Evolutionary conservation across 2,329 filamentous ascomycete genomes (phyloP), one percentile per base, ranked within the genome.

Genomic region (Trichocomaceae sp.): DNA sequence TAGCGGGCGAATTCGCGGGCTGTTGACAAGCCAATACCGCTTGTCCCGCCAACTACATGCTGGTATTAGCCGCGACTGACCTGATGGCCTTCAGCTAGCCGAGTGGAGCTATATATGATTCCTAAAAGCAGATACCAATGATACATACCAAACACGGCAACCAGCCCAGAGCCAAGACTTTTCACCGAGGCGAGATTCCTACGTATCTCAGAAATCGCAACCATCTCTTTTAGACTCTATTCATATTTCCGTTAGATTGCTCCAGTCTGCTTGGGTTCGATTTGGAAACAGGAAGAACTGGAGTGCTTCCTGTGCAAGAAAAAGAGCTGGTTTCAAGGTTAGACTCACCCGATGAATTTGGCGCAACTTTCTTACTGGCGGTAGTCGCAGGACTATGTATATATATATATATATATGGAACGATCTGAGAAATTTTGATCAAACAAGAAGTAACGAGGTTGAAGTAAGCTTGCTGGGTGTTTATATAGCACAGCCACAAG

Each of bases 1-100:
- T 73, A 61, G 41, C 72, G 69, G 10, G 72, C 71, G 41, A 82
- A 77, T 20, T 72, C 64, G 50, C 74, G 76, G 15, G 81, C 64
- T 0, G 78, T 74, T 12, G 71, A 64, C 57, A 78, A 70, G 7
- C 79, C 79, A 44, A 83, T 80, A n/a, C 80, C 80, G 37, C 73
- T 74, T 3, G 79, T 83, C 26, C 75, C 80, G 33, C 80, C 79
- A 3, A 79, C 63, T 57, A 17, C 39, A 22, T 19, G 4, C 6
- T 29, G 8, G 26, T 29, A 26, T 56, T 52, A 56, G 45, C 20
- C 29, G 3, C 17, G 2, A 26, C 23, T 29, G 5, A 46, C 7
- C 17, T 22, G 2, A 22, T 19, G 19, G 17, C 17, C n/a, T n/a
- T n/a, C n/a, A n/a, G 5, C 4, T 41, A 9, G 37, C 3, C 13